Evolutionary conservation across 345 rosid species (phyloP).

Genomic region (Camelina neglecta): DNA sequence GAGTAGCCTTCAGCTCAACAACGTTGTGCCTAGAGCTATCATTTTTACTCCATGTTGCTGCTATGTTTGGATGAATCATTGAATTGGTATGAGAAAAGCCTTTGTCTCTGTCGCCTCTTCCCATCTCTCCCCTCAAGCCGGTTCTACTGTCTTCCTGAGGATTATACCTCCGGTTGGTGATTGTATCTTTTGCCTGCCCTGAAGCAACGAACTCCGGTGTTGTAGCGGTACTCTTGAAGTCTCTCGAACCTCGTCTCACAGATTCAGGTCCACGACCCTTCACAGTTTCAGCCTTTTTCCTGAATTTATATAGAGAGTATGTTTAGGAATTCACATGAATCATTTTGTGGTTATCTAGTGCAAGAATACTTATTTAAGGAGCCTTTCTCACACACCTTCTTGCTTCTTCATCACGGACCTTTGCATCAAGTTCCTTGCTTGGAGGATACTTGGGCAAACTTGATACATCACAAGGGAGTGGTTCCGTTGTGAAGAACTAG

Average conservation of each 20-base stretch:
- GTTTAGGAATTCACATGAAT: conserved; percentile 16
- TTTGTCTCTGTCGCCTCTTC: conserved; percentile 28
- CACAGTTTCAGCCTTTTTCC: conserved; percentile 65
- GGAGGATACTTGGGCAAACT: conserved; percentile 76
- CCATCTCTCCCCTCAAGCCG: conserved; percentile 22
- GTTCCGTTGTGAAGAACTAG: conserved; percentile 70
- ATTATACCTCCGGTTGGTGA: conserved; percentile 1
- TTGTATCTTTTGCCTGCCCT: conserved; percentile 52
- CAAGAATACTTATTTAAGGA: neutral
- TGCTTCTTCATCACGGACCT: conserved; percentile 62
- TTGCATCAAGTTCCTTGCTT: conserved; percentile 80
- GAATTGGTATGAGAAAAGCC: conserved; percentile 38
- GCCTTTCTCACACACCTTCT: conserved; percentile 49
- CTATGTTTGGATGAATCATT: conserved; percentile 40
- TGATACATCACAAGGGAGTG: conserved; percentile 70
- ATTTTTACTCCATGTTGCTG: conserved; percentile 40
- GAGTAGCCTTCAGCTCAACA: conserved; percentile 32
- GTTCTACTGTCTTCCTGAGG: conserved; percentile 35
- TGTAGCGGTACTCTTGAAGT: conserved; percentile 46
- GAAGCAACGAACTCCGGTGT: conserved; percentile 70
- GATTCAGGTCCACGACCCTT: conserved; percentile 72
- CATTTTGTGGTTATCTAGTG: neutral
- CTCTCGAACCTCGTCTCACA: conserved; percentile 63
- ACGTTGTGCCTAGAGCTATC: conserved; percentile 33
- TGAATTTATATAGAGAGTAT: conserved; percentile 41